These are phyloP conservation scores for Mycena sp. DNA, from an alignment of 1,284 basidiomycete genomes.

Conservation along the genomic window DNA sequence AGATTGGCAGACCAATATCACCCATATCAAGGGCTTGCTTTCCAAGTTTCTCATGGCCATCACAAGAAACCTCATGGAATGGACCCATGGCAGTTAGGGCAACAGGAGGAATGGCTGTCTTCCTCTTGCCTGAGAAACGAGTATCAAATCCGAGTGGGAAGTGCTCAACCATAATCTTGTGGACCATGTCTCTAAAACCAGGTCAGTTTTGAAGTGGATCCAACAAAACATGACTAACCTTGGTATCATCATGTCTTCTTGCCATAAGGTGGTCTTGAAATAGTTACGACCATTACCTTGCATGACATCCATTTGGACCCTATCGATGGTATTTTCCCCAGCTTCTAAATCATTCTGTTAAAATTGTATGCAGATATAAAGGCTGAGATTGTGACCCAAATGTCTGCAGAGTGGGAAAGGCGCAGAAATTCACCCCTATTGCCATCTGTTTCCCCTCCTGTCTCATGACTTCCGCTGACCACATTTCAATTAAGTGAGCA, in stretches of 20 bases:
- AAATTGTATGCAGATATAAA: neutral
- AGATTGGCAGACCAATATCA: conserved; percentile 33
- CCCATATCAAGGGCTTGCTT: conserved; percentile 38
- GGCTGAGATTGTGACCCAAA: neutral
- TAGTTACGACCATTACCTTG: conserved; percentile 8
- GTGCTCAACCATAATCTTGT: conserved; percentile 16
- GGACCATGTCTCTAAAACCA: conserved; percentile 21
- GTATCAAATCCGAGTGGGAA: conserved; percentile 14
- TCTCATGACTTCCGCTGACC: neutral
- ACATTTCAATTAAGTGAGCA: neutral
- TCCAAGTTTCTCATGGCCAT: conserved; percentile 40
- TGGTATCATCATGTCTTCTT: too few relatives aligned
- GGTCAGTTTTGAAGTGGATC: conserved; percentile 6
- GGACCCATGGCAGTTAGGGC: conserved; percentile 29
- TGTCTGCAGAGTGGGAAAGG: conserved; percentile 4
- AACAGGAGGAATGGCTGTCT: conserved; percentile 21
- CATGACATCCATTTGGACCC: neutral
- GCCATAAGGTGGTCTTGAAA: too few relatives aligned
- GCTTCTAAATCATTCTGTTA: conserved; percentile 1
- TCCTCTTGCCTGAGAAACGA: conserved; percentile 33
- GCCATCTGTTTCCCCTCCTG: neutral
- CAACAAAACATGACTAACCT: too few relatives aligned
- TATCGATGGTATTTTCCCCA: neutral
- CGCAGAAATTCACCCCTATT: conserved; percentile 1
- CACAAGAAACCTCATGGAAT: conserved; percentile 35